A percentile compares a stretch with the other conserved stretches of the same genome.
Evolutionary conservation across 495 filamentous ascomycete genomes (phyloP).

Genomic region (Terfezia boudieri): DNA sequence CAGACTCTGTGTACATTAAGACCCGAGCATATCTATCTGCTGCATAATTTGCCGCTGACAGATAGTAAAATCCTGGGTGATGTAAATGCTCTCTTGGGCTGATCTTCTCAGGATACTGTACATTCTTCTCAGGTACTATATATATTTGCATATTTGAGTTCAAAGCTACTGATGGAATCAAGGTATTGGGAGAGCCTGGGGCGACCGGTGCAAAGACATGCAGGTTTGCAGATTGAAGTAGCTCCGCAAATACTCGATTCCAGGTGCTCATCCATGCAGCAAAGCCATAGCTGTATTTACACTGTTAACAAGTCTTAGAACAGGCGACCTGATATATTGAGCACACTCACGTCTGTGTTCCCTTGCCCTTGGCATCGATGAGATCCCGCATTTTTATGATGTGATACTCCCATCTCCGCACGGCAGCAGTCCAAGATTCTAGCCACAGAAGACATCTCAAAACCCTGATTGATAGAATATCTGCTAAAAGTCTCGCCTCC

Average conservation of each 20-base stretch:
- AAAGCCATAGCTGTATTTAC: conserved; percentile 13
- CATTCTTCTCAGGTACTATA: conserved; percentile 42
- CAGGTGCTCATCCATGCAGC: conserved; percentile 12
- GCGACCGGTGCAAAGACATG: conserved; percentile 5
- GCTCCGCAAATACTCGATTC: conserved; percentile 15
- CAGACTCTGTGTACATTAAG: neutral
- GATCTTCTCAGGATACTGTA: conserved; percentile 35
- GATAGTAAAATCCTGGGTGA: conserved; percentile 73
- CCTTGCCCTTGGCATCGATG: conserved; percentile 59
- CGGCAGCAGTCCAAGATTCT: conserved; percentile 48
- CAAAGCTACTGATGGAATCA: neutral
- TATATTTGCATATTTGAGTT: conserved; percentile 22
- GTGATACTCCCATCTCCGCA: conserved; percentile 54
- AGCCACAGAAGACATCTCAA: conserved; percentile 60
- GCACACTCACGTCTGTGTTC: conserved; percentile 25
- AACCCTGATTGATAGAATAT: conserved; percentile 53
- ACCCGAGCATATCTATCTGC: conserved; percentile 12
- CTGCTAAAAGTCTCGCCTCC: conserved; percentile 59
- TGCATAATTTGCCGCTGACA: conserved; percentile 42
- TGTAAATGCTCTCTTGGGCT: conserved; percentile 63
- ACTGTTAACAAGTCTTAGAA: neutral
- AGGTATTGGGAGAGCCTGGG: neutral
- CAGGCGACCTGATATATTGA: too few relatives aligned
- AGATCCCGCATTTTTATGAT: conserved; percentile 45
- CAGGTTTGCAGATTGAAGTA: conserved; percentile 7